Evolutionary conservation across 805 yeast species (phyloP).

Genomic region (Debaryomyces tyrocola): DNA sequence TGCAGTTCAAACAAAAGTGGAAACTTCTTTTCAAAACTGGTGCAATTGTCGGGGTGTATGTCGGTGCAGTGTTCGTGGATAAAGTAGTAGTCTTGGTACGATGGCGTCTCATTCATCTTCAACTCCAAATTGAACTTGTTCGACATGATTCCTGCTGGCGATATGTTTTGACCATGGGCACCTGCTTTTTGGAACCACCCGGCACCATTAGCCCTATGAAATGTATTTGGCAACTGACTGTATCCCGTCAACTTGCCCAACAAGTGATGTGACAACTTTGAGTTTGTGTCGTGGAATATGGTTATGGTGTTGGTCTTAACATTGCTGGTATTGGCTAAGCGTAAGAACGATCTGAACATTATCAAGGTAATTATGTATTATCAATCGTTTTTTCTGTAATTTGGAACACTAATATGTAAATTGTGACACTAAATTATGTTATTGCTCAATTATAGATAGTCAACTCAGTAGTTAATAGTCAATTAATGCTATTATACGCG

Average conservation of each 20-base stretch:
- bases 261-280: conserved; percentile 24
- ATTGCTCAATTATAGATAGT: too few relatives aligned
- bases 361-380: neutral
- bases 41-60: conserved; percentile 35
- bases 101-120: conserved; percentile 16
- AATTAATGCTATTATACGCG: too few relatives aligned
- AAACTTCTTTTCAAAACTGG: conserved; percentile 2
- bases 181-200: neutral
- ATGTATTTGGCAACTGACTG: conserved; percentile 15
- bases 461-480: too few relatives aligned
- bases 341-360: conserved; percentile 11
- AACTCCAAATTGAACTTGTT: conserved; percentile 19
- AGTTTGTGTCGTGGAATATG: conserved; percentile 31
- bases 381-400: too few relatives aligned
- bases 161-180: neutral
- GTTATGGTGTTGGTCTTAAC: conserved; percentile 5
- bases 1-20: conserved; percentile 1
- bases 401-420: too few relatives aligned
- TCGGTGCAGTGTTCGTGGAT: conserved; percentile 27
- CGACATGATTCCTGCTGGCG: neutral
- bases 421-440: too few relatives aligned
- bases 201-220: neutral
- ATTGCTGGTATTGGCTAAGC: conserved; percentile 3
- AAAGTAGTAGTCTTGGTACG: conserved; percentile 25
- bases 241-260: conserved; percentile 20